Evolutionary conservation across 805 yeast species (phyloP), one percentile per base, ranked within the genome.

Genomic region (Starmerella apis): DNA sequence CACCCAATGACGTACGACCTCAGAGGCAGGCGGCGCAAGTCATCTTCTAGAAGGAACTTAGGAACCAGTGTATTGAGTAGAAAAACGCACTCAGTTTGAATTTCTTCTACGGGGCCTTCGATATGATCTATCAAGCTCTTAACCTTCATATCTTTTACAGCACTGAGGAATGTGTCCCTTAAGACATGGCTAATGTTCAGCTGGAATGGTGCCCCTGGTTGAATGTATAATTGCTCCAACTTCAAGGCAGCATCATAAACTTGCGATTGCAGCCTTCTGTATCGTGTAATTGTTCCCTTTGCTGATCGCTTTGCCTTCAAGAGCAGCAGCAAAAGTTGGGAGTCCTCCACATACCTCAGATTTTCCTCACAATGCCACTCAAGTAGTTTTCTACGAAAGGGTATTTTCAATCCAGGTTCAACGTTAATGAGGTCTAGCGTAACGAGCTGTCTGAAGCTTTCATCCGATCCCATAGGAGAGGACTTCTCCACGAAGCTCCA

Each of bases 381-480:
- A 8, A 13, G 31, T 10, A 51, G 52, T 31, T 47, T 36, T 22
- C 43, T 45, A 2, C 48, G 44, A 24, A 56, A 56, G 2, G 56
- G 52, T 25, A 57, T 18, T 20, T 47, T 49, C 45, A 57, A 22
- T 1, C 50, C 59, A 10, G 60, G 60, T 48, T 57, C 60, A 1
- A 32, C n/a, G n/a, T 35, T 24, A 13, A 57, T 38, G 1, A 47
- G 10, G 2, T 19, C 19, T 11, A 55, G 27, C 14, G 49, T 32
- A 11, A 51, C 27, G 13, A 39, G 16, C 9, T 36, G 19, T 18
- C 9, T 32, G 38, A 55, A 52, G 6, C 14, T 13, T 1, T 38
- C 46, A 11, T 46, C 52, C 14, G 47, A 4, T 2, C 27, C 35
- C 3, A 4, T 14, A 9, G 31, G 33, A 2, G 5, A 13, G n/a